Evolutionary conservation across 352 stramenopile genomes (phyloP).

Genomic region (Phytopythium vexans): DNA sequence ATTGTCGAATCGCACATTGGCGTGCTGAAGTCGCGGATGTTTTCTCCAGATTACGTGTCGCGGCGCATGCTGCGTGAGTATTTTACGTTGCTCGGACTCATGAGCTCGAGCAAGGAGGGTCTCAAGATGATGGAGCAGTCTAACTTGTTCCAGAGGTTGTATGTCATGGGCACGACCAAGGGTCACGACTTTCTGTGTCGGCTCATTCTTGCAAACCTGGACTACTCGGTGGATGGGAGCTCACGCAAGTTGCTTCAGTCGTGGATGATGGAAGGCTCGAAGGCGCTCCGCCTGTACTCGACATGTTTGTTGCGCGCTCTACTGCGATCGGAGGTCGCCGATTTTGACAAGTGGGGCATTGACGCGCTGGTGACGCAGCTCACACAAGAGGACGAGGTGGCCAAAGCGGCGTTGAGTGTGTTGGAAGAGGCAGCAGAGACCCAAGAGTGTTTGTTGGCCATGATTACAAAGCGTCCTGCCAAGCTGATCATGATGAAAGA

Average conservation of each 20-base stretch:
- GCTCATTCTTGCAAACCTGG: conserved; percentile 84
- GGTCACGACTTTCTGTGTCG: conserved; percentile 88
- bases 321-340: conserved; percentile 78
- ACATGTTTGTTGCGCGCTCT: conserved; percentile 81
- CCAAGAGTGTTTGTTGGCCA: conserved; percentile 75
- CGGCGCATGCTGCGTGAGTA: conserved; percentile 88
- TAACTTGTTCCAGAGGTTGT: conserved; percentile 85
- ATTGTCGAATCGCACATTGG: conserved; percentile 89
- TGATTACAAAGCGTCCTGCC: conserved; percentile 77
- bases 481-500: conserved; percentile 80
- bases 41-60: conserved; percentile 84
- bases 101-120: conserved; percentile 88
- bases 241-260: conserved; percentile 84
- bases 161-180: conserved; percentile 85
- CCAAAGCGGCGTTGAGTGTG: conserved; percentile 83
- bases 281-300: conserved; percentile 79
- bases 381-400: conserved; percentile 82
- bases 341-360: conserved; percentile 88
- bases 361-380: conserved; percentile 83
- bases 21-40: conserved; percentile 85
- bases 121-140: conserved; percentile 91
- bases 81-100: conserved; percentile 84
- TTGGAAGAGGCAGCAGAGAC: conserved; percentile 85
- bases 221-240: conserved; percentile 86
- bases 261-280: conserved; percentile 86